These are phyloP conservation scores for Rubia balearica DNA, from an alignment of 305 asterid species.

Conservation along the genomic window DNA sequence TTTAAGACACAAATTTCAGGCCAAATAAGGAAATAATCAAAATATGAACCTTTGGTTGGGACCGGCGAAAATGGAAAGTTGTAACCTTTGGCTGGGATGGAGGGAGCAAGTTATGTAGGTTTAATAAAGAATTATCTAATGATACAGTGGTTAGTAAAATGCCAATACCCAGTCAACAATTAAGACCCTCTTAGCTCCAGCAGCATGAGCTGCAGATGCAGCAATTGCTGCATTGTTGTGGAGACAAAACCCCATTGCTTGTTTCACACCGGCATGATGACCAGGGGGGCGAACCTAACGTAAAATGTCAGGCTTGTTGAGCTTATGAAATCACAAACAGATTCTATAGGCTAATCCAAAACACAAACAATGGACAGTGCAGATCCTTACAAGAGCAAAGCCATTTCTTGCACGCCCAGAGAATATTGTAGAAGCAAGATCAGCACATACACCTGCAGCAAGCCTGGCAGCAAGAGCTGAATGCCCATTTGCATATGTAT, in stretches of 20 bases:
- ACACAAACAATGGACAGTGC: constrained; percentile 11
- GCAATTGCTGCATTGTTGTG: constrained; percentile 98
- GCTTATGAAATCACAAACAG: constrained; percentile 12
- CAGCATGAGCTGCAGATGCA: constrained; percentile 76
- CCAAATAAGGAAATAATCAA: too few relatives aligned
- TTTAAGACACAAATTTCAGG: too few relatives aligned
- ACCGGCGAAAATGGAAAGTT: too few relatives aligned
- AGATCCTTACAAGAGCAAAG: constrained; percentile 78
- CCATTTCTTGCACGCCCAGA: constrained; percentile 82
- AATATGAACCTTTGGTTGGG: too few relatives aligned
- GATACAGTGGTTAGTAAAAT: constrained; percentile 6
- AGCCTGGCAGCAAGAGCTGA: constrained; percentile 94
- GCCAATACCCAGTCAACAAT: constrained; percentile 89
- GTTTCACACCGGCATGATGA: constrained; percentile 97
- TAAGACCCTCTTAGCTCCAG: constrained; percentile 91
- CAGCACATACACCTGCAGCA: constrained; percentile 96
- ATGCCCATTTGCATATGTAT: constrained; percentile 85
- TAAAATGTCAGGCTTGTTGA: constrained; percentile 22
- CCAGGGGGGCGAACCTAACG: constrained; percentile 97
- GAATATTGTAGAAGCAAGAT: constrained; percentile 80
- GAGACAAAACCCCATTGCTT: constrained; percentile 98
- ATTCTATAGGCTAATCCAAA: constrained; percentile 12
- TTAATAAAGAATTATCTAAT: background rate
- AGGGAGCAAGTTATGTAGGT: background rate
- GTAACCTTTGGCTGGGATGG: too few relatives aligned